Evolutionary conservation across 306 rosid genomes (phyloP).

Genomic region (Cicer pinnatifidum): DNA sequence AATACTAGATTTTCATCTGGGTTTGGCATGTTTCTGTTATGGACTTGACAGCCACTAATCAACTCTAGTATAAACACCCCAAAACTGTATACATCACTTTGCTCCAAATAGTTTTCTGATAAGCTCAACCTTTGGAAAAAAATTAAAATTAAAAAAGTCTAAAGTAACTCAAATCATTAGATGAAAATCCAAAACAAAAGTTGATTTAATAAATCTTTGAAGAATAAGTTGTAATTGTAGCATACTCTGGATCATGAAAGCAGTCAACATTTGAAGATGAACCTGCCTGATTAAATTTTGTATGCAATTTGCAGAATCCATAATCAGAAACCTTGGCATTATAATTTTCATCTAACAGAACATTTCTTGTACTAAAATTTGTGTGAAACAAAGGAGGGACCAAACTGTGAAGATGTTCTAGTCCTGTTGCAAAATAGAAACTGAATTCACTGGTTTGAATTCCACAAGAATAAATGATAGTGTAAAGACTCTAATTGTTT

Average conservation of each 20-base stretch:
- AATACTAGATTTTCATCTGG: slow-evolving; percentile 49
- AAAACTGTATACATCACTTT: slow-evolving; percentile 70
- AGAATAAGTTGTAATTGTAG: slow-evolving; percentile 17
- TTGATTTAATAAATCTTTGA: neutral
- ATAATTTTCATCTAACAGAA: slow-evolving; percentile 64
- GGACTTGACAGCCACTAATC: slow-evolving; percentile 66
- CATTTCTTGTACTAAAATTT: slow-evolving; percentile 69
- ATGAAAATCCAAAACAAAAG: slow-evolving; percentile 23
- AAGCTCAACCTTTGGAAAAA: slow-evolving; percentile 56
- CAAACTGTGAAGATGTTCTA: slow-evolving; percentile 69
- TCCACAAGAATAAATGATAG: neutral
- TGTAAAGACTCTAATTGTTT: neutral
- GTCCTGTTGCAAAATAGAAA: slow-evolving; percentile 52
- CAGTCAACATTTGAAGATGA: slow-evolving; percentile 63
- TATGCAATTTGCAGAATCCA: slow-evolving; percentile 59
- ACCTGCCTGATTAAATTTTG: slow-evolving; percentile 48
- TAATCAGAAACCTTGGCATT: slow-evolving; percentile 70
- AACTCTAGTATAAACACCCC: slow-evolving; percentile 80
- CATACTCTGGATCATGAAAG: slow-evolving; percentile 78
- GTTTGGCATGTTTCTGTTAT: slow-evolving; percentile 46
- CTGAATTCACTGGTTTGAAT: slow-evolving; percentile 15
- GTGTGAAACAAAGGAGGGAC: slow-evolving; percentile 73
- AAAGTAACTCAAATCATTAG: slow-evolving; percentile 4
- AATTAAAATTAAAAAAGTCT: neutral
- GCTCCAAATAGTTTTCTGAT: slow-evolving; percentile 52